These are phyloP conservation scores for Triticum urartu DNA, from an alignment of 176 grass and related monocot genomes.

Conservation along the genomic window DNA sequence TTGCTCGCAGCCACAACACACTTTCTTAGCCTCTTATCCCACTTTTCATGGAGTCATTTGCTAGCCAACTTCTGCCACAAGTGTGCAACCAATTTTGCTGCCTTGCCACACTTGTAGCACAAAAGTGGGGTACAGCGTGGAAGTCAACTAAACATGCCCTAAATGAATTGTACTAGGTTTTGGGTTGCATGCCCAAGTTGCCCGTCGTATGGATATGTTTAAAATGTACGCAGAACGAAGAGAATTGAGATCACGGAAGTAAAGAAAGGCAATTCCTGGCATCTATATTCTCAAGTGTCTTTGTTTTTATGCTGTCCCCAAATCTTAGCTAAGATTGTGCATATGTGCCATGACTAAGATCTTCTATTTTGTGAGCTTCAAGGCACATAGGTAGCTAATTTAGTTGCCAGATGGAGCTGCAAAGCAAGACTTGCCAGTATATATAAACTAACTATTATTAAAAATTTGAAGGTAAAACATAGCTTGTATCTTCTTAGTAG, in stretches of 20 bases:
- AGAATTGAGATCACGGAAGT: background rate
- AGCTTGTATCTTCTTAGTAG: slow-evolving; percentile 2
- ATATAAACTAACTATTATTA: background rate
- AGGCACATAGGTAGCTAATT: background rate
- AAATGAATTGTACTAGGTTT: background rate
- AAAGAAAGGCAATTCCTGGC: background rate
- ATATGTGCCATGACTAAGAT: background rate
- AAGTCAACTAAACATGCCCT: background rate
- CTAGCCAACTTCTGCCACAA: background rate
- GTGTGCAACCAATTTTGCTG: background rate
- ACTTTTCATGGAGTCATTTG: background rate
- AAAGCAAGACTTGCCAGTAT: background rate
- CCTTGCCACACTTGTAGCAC: background rate
- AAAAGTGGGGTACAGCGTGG: background rate
- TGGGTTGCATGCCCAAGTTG: background rate
- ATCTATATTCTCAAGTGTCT: background rate
- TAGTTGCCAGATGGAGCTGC: background rate
- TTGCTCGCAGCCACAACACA: background rate
- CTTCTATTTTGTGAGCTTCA: slow-evolving; percentile 1
- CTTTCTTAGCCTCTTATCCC: too few relatives aligned
- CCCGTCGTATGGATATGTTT: background rate
- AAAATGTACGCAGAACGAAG: background rate
- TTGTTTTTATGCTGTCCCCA: background rate
- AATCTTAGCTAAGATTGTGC: background rate
- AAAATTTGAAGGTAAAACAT: background rate